Percentiles rank a stretch among this genome's conserved stretches.
phyloP scores from a whole-genome alignment of 2,329 filamentous ascomycete genomes.

The Colletotrichum spinosum region DNA sequence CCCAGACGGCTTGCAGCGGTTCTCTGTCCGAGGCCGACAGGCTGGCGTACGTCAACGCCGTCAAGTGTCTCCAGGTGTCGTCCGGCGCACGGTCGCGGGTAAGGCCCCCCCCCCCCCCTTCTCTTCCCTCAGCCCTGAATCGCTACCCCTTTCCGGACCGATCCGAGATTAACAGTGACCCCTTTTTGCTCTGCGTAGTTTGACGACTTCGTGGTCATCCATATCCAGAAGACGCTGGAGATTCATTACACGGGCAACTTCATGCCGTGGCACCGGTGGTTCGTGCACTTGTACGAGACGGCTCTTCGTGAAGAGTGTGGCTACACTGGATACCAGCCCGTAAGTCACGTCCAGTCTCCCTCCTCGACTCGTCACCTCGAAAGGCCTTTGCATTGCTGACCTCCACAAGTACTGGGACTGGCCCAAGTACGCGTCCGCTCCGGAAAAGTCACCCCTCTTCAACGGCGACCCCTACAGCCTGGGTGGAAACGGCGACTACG shows the following conservation, averaged over 20 bases:
- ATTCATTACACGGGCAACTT: constrained; percentile 13
- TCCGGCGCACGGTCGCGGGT: constrained; percentile 58
- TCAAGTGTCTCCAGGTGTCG: constrained; percentile 57
- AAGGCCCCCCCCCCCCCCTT: constrained; percentile 57
- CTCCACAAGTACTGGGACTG: constrained; percentile 50
- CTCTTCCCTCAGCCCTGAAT: constrained; percentile 55
- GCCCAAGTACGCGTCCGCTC: constrained; percentile 50
- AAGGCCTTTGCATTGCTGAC: background rate
- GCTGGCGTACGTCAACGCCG: constrained; percentile 56
- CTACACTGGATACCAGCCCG: background rate
- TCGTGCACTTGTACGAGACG: no score
- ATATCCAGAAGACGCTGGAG: constrained; percentile 28
- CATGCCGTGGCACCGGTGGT: no score
- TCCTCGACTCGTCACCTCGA: constrained; percentile 18
- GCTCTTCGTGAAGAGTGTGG: no score
- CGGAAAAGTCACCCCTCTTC: constrained; percentile 61
- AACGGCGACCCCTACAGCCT: constrained; percentile 55
- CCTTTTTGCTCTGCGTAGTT: background rate
- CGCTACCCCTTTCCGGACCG: constrained; percentile 49
- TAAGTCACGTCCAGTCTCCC: constrained; percentile 32
- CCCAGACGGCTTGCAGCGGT: constrained; percentile 37
- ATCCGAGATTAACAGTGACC: constrained; percentile 2
- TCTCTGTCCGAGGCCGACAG: constrained; percentile 48
- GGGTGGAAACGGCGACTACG: constrained; percentile 51
- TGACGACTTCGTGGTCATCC: constrained; percentile 38